Evolutionary conservation across 208 protist genomes (phyloP).

Genomic region (Phytomonas sp.): DNA sequence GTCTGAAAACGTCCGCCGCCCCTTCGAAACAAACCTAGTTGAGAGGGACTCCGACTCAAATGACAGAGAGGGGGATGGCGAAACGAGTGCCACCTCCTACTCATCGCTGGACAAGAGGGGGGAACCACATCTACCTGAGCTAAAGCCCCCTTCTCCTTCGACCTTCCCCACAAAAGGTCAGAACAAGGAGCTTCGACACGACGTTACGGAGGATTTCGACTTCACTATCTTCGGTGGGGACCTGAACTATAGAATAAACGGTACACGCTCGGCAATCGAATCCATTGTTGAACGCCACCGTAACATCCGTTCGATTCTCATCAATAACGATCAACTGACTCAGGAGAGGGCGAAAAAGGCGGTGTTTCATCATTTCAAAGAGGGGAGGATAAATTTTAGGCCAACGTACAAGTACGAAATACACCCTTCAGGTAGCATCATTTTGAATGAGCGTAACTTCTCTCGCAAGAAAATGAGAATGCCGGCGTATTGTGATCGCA

Average conservation of each 20-base stretch:
- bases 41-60: not conserved
- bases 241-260: constrained; percentile 94
- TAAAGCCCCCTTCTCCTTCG: not conserved
- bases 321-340: constrained; percentile 88
- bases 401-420: constrained; percentile 92
- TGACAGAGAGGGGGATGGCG: not conserved
- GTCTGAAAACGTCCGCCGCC: constrained; percentile 2
- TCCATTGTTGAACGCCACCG: constrained; percentile 53
- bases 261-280: constrained; percentile 68
- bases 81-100: not conserved
- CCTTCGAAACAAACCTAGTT: not conserved
- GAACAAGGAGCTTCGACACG: constrained; percentile 15
- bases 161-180: not conserved
- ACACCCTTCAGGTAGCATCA: not conserved
- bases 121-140: not conserved
- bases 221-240: constrained; percentile 91
- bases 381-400: constrained; percentile 80
- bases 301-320: constrained; percentile 63
- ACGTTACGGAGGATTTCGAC: constrained; percentile 88
- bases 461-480: constrained; percentile 57
- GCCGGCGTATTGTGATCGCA: constrained; percentile 82
- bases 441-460: constrained; percentile 17
- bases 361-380: constrained; percentile 81
- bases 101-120: not conserved
- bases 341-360: constrained; percentile 66